phyloP scores from a whole-genome alignment of 192 early-diverging fungal species.

The Linnemannia hyalina region DNA sequence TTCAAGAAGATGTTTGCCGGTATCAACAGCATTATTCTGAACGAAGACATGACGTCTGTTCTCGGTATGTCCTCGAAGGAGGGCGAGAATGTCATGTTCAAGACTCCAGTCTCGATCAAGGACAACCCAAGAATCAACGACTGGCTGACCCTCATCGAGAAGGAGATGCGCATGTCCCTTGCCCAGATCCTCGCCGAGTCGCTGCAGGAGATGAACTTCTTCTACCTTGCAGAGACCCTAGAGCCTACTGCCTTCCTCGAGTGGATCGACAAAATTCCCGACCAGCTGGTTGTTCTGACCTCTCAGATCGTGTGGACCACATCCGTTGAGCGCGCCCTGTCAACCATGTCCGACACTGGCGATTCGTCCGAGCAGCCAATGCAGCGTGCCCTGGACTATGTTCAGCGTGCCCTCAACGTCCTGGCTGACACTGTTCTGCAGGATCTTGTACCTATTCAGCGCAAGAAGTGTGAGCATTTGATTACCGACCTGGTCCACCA shows the following conservation, averaged over 20 bases:
- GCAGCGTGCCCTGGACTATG: slow-evolving; percentile 66
- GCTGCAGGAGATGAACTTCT: slow-evolving; percentile 73
- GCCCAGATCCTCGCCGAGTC: slow-evolving; percentile 82
- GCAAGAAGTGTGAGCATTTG: slow-evolving; percentile 97
- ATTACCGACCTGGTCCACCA: slow-evolving; percentile 99
- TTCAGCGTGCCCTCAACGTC: slow-evolving; percentile 82
- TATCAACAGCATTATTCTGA: slow-evolving; percentile 84
- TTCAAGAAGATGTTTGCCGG: slow-evolving; percentile 99
- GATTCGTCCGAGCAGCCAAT: slow-evolving; percentile 63
- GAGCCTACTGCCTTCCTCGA: slow-evolving; percentile 70
- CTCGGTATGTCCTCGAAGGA: slow-evolving; percentile 92
- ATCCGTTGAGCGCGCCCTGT: slow-evolving; percentile 84
- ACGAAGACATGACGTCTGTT: slow-evolving; percentile 82
- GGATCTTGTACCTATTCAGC: slow-evolving; percentile 84
- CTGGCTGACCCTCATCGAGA: slow-evolving; percentile 95
- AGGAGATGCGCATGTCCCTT: slow-evolving; percentile 92
- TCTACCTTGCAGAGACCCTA: slow-evolving; percentile 69
- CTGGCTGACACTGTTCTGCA: slow-evolving; percentile 94
- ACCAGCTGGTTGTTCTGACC: slow-evolving; percentile 93
- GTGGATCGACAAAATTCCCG: slow-evolving; percentile 93
- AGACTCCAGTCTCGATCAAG: slow-evolving; percentile 81
- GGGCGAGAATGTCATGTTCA: slow-evolving; percentile 90
- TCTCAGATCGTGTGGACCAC: slow-evolving; percentile 93
- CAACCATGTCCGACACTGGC: slow-evolving; percentile 54
- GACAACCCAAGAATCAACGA: slow-evolving; percentile 96